A percentile compares a stretch with the other conserved stretches of the same genome.
These are phyloP conservation scores for Aureobasidium namibiae DNA, from an alignment of 2,329 filamentous ascomycete species.

Conservation along the genomic window DNA sequence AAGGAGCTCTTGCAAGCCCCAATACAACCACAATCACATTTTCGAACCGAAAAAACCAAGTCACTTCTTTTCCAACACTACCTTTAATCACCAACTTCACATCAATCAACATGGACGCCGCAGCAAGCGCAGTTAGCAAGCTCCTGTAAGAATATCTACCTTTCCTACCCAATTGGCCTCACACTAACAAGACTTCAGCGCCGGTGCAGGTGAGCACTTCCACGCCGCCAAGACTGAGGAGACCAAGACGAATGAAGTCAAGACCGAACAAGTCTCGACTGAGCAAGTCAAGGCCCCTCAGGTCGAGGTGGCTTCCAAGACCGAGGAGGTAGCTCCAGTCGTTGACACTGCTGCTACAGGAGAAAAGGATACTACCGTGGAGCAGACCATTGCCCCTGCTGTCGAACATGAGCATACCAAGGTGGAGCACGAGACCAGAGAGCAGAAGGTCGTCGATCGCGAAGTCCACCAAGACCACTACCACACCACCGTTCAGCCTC, in stretches of 20 bases:
- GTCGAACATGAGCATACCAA: slow-evolving; percentile 54
- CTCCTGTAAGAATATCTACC: background rate
- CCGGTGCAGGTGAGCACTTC: background rate
- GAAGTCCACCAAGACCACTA: slow-evolving; percentile 66
- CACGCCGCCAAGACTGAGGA: background rate
- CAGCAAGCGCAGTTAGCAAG: background rate
- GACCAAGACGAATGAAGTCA: background rate
- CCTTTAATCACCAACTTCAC: background rate
- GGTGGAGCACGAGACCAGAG: slow-evolving; percentile 51
- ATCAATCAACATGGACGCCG: background rate
- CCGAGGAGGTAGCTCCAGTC: background rate
- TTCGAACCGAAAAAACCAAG: background rate
- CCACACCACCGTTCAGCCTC: slow-evolving; percentile 59
- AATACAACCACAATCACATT: too few relatives aligned
- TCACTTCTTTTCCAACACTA: background rate
- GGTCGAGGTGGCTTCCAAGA: background rate
- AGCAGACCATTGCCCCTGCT: slow-evolving; percentile 54
- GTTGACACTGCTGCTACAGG: slow-evolving; percentile 5
- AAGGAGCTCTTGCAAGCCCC: background rate
- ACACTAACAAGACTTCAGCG: background rate
- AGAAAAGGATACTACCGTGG: slow-evolving; percentile 50
- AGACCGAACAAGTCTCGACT: background rate
- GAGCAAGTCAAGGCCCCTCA: background rate
- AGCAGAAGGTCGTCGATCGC: slow-evolving; percentile 55
- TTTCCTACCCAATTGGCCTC: too few relatives aligned